Evolutionary conservation across 2,329 filamentous ascomycete genomes (phyloP).

Genomic region (Chrysoporthe deuterocubensis): DNA sequence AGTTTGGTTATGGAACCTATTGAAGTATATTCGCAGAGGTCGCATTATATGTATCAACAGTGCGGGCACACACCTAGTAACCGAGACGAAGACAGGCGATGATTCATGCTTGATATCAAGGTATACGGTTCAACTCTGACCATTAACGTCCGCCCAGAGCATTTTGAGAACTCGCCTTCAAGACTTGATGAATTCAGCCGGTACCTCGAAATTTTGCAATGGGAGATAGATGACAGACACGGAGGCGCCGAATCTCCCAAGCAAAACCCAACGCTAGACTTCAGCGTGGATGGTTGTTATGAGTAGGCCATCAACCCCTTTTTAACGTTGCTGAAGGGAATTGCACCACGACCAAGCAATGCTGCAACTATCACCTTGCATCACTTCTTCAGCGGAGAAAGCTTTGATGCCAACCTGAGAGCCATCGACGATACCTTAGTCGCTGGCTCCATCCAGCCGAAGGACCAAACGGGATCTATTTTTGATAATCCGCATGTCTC

Average conservation of each 20-base stretch:
- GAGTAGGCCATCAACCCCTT: conserved; percentile 9
- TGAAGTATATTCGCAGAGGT: neutral
- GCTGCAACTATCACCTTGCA: conserved; percentile 8
- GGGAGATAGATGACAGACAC: neutral
- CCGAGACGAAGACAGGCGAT: conserved; percentile 11
- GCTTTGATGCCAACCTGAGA: conserved; percentile 4
- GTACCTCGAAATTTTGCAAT: conserved; percentile 3
- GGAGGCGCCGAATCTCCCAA: conserved; percentile 7
- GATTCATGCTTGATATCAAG: conserved; percentile 5
- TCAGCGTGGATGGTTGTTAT: conserved; percentile 11
- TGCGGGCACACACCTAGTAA: conserved; percentile 6
- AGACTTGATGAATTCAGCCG: conserved; percentile 12
- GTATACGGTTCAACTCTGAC: conserved; percentile 1
- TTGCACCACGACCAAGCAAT: conserved; percentile 10
- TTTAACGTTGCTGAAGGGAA: neutral
- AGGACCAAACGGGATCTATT: conserved; percentile 1
- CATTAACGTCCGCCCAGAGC: neutral
- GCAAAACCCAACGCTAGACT: conserved; percentile 7
- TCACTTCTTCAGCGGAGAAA: conserved; percentile 10
- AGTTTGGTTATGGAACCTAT: neutral
- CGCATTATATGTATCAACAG: conserved; percentile 10
- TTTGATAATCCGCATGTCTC: neutral
- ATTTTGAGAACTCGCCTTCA: conserved; percentile 5
- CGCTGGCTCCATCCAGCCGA: neutral
- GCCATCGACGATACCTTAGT: conserved; percentile 7